A percentile compares a stretch with the other conserved stretches of the same genome.
Evolutionary conservation across 495 filamentous ascomycete genomes (phyloP).

Genomic region (Penicillium paxilli): DNA sequence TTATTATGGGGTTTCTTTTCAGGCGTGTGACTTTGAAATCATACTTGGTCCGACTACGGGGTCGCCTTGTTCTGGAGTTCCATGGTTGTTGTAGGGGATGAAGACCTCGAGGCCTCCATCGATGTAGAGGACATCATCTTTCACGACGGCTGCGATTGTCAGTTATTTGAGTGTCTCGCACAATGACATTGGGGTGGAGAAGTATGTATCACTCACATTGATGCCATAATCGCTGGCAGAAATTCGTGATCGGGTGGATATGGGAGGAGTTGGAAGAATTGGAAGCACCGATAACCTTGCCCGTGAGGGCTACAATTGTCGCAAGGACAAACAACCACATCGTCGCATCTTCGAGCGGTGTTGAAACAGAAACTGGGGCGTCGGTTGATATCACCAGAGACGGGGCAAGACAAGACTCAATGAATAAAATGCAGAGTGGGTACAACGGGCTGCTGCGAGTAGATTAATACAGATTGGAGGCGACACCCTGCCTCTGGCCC

Average conservation of each 20-base stretch:
- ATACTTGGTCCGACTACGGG: conserved; percentile 8
- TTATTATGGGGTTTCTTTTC: background rate
- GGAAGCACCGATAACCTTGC: background rate
- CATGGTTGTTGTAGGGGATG: conserved; percentile 10
- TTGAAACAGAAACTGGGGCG: background rate
- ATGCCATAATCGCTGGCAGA: conserved; percentile 33
- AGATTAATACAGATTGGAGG: background rate
- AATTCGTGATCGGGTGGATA: conserved; percentile 29
- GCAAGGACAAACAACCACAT: background rate
- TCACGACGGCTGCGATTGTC: conserved; percentile 29
- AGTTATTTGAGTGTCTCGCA: background rate
- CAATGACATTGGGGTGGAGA: background rate
- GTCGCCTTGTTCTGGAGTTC: conserved; percentile 1
- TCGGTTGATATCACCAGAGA: background rate
- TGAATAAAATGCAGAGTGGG: background rate
- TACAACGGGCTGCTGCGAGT: background rate
- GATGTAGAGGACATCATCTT: conserved; percentile 39
- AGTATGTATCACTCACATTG: conserved; percentile 23
- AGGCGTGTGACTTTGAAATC: conserved; percentile 8
- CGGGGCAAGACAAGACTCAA: background rate
- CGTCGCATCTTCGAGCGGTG: background rate
- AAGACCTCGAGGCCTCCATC: conserved; percentile 38
- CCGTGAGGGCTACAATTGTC: background rate
- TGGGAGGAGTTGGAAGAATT: conserved; percentile 2
- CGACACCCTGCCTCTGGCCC: background rate